Conservation (phyloP, 805 yeast species). For the Wickerhamomyces canadensis region DNA sequence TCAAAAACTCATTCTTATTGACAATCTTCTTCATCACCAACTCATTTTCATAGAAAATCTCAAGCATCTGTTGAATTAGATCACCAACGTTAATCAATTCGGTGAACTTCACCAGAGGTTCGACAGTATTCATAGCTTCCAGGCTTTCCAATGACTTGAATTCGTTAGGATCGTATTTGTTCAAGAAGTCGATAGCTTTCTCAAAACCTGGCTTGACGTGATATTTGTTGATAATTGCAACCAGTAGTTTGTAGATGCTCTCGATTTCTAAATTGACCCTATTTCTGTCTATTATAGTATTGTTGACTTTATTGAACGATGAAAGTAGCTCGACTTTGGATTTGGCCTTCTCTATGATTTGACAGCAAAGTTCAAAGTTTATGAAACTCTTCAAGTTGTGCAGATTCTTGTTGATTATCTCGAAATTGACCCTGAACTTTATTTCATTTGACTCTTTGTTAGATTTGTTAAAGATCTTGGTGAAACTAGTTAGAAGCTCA, state of each 20-base stretch:
- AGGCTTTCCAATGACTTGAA: constrained; percentile 29
- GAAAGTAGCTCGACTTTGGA: constrained; percentile 54
- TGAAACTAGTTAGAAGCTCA: constrained; percentile 59
- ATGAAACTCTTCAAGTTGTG: constrained; percentile 71
- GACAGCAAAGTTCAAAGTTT: constrained; percentile 74
- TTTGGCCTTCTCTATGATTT: constrained; percentile 64
- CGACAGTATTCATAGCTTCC: constrained; percentile 40
- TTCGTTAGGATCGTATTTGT: constrained; percentile 60
- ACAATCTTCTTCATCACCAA: constrained; percentile 50
- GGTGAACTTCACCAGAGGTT: constrained; percentile 80
- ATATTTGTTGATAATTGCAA: constrained; percentile 57
- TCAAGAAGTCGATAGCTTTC: constrained; percentile 66
- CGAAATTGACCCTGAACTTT: constrained; percentile 76
- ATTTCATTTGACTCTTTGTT: constrained; percentile 28
- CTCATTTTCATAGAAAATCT: constrained; percentile 86
- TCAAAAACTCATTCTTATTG: constrained; percentile 71
- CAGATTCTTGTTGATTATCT: constrained; percentile 68
- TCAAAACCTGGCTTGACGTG: constrained; percentile 85
- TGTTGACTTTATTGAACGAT: constrained; percentile 34
- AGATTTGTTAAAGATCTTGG: constrained; percentile 49
- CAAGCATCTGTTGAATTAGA: constrained; percentile 85
- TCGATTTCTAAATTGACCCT: constrained; percentile 37
- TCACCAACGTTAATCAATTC: constrained; percentile 93
- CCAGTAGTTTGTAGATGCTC: constrained; percentile 61
- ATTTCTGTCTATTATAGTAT: constrained; percentile 24